These are phyloP conservation scores for Fraxinus angustifolia DNA, from an alignment of 305 asterid species.

Conservation along the genomic window DNA sequence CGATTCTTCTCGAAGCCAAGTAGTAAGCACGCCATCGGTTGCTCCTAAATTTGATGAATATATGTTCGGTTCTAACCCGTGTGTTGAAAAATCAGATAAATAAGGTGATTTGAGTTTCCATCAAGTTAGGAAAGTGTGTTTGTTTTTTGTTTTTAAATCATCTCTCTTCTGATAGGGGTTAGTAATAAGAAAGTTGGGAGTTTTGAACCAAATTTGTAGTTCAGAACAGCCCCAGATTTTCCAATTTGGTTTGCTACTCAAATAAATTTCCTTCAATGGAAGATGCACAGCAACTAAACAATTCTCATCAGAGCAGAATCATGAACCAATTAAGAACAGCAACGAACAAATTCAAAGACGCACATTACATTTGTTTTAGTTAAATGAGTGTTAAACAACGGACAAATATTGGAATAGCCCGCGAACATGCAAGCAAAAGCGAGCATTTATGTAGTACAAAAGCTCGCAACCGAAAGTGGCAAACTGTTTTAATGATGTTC, in stretches of 20 bases:
- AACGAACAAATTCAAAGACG: neutral
- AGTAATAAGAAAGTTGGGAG: neutral
- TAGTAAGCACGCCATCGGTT: conserved; percentile 18
- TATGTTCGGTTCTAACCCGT: neutral
- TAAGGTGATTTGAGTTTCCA: neutral
- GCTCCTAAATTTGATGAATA: neutral
- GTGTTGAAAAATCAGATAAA: neutral
- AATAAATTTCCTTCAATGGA: neutral
- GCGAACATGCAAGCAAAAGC: neutral
- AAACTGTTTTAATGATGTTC: neutral
- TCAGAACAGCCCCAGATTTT: neutral
- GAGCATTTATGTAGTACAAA: neutral
- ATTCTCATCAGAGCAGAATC: neutral
- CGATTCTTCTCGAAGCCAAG: conserved; percentile 75
- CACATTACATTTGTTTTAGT: too few species aligned
- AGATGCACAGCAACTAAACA: neutral
- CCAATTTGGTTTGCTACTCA: neutral
- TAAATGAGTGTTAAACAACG: too few species aligned
- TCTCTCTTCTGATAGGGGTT: neutral
- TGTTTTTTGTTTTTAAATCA: too few species aligned
- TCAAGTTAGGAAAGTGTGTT: neutral
- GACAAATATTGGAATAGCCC: too few species aligned
- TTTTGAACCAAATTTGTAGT: neutral
- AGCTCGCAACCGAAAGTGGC: neutral
- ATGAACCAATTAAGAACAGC: neutral